Evolutionary conservation across 2,329 filamentous ascomycete species (phyloP).

Genomic region (Talaromyces sp.): DNA sequence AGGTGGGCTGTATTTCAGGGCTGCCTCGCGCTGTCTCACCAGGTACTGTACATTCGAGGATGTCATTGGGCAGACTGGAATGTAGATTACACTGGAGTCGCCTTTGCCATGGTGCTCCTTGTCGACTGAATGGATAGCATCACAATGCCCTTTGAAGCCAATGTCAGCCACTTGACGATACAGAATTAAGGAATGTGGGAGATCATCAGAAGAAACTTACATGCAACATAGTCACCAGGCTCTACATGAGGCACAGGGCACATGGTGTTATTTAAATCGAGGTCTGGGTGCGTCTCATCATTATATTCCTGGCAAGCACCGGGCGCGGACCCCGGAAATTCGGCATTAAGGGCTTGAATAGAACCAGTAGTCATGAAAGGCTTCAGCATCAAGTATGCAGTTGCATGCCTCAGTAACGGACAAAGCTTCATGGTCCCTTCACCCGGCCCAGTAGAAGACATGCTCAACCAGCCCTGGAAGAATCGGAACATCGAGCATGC

Average conservation of each 20-base stretch:
- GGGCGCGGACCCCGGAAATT: slow-evolving; percentile 66
- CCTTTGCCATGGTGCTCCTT: slow-evolving; percentile 65
- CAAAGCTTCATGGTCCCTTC: slow-evolving; percentile 82
- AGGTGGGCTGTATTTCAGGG: slow-evolving; percentile 63
- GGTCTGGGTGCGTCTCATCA: slow-evolving; percentile 63
- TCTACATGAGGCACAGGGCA: slow-evolving; percentile 65
- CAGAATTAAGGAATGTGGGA: neutral
- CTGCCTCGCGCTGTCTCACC: slow-evolving; percentile 65
- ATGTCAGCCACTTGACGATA: neutral
- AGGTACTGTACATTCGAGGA: slow-evolving; percentile 70
- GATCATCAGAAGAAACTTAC: slow-evolving; percentile 30
- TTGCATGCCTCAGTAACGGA: slow-evolving; percentile 70
- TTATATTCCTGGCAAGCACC: slow-evolving; percentile 69
- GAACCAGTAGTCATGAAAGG: slow-evolving; percentile 70
- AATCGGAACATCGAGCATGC: slow-evolving; percentile 81
- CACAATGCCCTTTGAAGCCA: slow-evolving; percentile 59
- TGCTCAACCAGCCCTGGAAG: slow-evolving; percentile 82
- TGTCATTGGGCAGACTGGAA: slow-evolving; percentile 79
- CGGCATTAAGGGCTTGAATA: slow-evolving; percentile 39
- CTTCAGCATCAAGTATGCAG: slow-evolving; percentile 74
- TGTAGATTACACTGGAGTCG: slow-evolving; percentile 85
- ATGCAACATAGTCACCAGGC: slow-evolving; percentile 71
- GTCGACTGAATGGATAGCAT: slow-evolving; percentile 79
- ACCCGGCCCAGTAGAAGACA: slow-evolving; percentile 67
- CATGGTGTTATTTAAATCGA: slow-evolving; percentile 66